phyloP scores from a whole-genome alignment of 805 yeast species.

The Sugiyamaella qingdaonensis region DNA sequence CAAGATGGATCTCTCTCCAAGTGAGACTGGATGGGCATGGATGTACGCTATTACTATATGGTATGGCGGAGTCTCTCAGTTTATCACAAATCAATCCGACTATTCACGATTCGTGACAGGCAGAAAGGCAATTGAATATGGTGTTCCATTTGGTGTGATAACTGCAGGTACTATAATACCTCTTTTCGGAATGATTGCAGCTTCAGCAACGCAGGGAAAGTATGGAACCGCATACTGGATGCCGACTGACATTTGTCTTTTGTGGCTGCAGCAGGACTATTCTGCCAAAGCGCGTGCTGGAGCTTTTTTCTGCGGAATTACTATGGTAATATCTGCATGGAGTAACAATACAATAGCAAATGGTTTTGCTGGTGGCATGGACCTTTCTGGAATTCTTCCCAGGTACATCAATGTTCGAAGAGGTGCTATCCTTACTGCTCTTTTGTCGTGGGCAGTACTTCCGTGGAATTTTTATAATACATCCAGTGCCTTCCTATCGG shows the following conservation, averaged over 20 bases:
- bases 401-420: constrained; percentile 40
- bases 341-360: constrained; percentile 30
- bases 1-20: not conserved
- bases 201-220: constrained; percentile 40
- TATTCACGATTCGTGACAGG: constrained; percentile 40
- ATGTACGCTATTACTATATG: constrained; percentile 32
- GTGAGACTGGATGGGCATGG: constrained; percentile 1
- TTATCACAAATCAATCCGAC: constrained; percentile 41
- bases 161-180: constrained; percentile 45
- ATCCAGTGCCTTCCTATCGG: constrained; percentile 35
- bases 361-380: constrained; percentile 49
- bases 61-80: constrained; percentile 39
- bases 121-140: constrained; percentile 38
- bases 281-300: constrained; percentile 28
- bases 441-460: constrained; percentile 27
- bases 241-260: constrained; percentile 36
- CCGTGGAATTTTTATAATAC: constrained; percentile 42
- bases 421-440: constrained; percentile 37
- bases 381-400: constrained; percentile 45
- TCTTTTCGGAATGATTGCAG: constrained; percentile 43
- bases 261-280: constrained; percentile 41
- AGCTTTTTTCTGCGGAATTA: constrained; percentile 32
- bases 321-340: constrained; percentile 7
- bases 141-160: constrained; percentile 37
- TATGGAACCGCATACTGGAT: constrained; percentile 45